These are phyloP conservation scores for Sabuloglossum arenarium DNA, from an alignment of 495 filamentous ascomycete genomes.

Conservation along the genomic window DNA sequence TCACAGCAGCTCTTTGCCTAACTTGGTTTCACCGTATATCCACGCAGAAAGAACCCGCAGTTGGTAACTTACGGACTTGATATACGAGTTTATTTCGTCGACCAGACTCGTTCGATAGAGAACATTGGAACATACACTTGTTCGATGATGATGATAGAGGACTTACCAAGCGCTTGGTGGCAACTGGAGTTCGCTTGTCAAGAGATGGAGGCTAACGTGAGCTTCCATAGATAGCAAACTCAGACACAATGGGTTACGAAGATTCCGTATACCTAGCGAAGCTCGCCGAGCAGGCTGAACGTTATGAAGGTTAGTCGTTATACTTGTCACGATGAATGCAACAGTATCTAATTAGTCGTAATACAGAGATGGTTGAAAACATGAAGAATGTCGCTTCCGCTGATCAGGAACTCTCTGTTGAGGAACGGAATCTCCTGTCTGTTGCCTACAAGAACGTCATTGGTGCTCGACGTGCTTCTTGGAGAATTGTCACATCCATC, in stretches of 20 bases:
- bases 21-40: neutral
- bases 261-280: slow-evolving; percentile 98
- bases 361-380: slow-evolving; percentile 97
- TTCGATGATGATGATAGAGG: neutral
- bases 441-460: slow-evolving; percentile 99
- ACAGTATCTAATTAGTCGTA: neutral
- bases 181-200: neutral
- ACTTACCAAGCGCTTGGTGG: neutral
- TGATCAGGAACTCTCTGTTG: slow-evolving; percentile 92
- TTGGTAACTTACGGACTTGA: neutral
- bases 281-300: slow-evolving; percentile 99
- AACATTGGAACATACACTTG: neutral
- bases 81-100: neutral
- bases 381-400: slow-evolving; percentile 98
- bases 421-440: slow-evolving; percentile 97
- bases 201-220: neutral
- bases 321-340: neutral
- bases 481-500: slow-evolving; percentile 99
- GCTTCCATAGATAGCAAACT: slow-evolving; percentile 14
- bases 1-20: neutral
- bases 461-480: slow-evolving; percentile 93
- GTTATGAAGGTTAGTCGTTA: slow-evolving; percentile 77
- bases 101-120: neutral
- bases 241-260: slow-evolving; percentile 75
- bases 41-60: neutral